Percentiles rank a stretch among this genome's conserved stretches.
Conservation (phyloP, 1,284 basidiomycete genomes). For the Coniferiporia sulphurascens region DNA sequence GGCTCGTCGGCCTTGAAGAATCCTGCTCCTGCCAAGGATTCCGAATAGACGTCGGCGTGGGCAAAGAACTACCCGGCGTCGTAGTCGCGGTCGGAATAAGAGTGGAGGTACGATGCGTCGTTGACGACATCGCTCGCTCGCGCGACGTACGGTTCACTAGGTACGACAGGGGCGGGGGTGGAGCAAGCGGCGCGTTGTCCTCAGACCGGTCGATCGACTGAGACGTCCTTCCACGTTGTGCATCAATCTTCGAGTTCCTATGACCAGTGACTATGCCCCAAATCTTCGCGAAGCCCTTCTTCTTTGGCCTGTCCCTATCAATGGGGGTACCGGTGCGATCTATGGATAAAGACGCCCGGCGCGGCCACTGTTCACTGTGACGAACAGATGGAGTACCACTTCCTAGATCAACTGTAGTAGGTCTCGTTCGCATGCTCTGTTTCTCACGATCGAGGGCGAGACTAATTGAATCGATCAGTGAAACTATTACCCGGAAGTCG, state of each 20-base stretch:
- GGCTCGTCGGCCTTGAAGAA: background rate
- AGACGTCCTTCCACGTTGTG: conserved; percentile 29
- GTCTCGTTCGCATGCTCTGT: conserved; percentile 32
- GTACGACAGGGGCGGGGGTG: conserved; percentile 82
- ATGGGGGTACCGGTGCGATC: conserved; percentile 33
- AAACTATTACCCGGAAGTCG: conserved; percentile 13
- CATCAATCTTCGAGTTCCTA: conserved; percentile 32
- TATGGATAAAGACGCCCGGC: conserved; percentile 39
- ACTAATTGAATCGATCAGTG: conserved; percentile 32
- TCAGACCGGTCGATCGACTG: conserved; percentile 44
- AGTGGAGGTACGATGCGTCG: conserved; percentile 55
- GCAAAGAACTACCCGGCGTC: background rate
- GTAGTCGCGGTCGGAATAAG: conserved; percentile 21
- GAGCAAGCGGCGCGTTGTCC: conserved; percentile 71
- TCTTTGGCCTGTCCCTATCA: conserved; percentile 55
- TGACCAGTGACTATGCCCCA: conserved; percentile 72
- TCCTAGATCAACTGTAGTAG: conserved; percentile 39
- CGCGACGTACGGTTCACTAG: conserved; percentile 61
- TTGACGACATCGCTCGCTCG: conserved; percentile 24
- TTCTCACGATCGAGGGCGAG: conserved; percentile 69
- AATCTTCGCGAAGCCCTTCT: conserved; percentile 77
- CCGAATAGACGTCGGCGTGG: conserved; percentile 18
- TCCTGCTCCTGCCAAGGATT: conserved; percentile 15
- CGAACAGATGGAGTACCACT: conserved; percentile 38
- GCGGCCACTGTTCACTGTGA: conserved; percentile 38